Evolutionary conservation across 2,329 filamentous ascomycete species (phyloP), one percentile per base, ranked within the genome.

Genomic region (Teratosphaeria gauchensis): DNA sequence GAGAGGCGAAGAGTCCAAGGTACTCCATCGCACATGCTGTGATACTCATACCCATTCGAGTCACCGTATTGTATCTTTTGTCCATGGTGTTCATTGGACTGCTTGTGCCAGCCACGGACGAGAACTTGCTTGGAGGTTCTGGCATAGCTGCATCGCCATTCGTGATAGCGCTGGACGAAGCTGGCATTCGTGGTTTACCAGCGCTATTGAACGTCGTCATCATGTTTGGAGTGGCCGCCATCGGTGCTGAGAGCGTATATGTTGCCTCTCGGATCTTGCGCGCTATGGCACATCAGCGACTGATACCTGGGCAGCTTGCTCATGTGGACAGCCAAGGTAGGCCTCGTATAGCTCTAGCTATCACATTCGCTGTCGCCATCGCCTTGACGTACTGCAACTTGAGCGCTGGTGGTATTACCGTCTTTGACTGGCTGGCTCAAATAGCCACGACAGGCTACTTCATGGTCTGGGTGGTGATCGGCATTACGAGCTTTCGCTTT

Each of bases 401-500:
- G 4, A 87, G 87, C 62, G 84, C 86, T 57, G 71, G 83, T 62
- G 80, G 88, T 64, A 77, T 77, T 28, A 73, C 78, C 31, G 84
- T 89, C 4, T 87, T 95, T 61, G 80, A 82, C 66, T 95, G 90
- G 90, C 82, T 95, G 70, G 79, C 87, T 51, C 82, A 86, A 63
- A 79, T 89, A 54, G 88, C 85, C 0, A 86, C 84, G 46, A 79
- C 90, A 28, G 87, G 84, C 9, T 85, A 82, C 55, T 81, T 89
- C 68, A 88, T 90, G 75, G 90, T 87, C 8, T 91, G 88, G 88
- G 82, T 80, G 56, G 88, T 88, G 63, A 92, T 95, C 71, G 94
- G 90, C 72, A 76, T 94, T 16, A 83, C 87, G 30, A 90, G 95
- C 73, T 94, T 96, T 69, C 89, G 90, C 59, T 96, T 95, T 81